Evolutionary conservation across 1,284 basidiomycete species (phyloP), one percentile per base, ranked within the genome.

Genomic region (Apiotrichum montevideense): DNA sequence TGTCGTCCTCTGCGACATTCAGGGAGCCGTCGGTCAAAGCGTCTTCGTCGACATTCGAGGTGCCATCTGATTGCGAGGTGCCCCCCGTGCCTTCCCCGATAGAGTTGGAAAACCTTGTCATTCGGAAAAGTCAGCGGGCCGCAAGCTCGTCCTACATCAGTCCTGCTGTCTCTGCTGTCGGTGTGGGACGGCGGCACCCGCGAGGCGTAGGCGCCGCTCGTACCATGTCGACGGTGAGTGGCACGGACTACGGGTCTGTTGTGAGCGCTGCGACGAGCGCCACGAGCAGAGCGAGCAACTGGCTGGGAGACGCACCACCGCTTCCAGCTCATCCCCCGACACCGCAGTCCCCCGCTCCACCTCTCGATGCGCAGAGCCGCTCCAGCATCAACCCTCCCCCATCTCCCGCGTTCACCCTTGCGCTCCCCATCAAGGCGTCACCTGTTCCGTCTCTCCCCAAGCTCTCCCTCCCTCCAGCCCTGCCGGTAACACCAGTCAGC

Each of bases 1-100:
- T 51, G 49, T 51, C 49, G 14, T 51, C 49, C 35, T 41, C 34
- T 32, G 47, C 47, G 10, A 49, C 47, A n/a, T 49, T 49, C 47
- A 37, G 35, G 15, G 47, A 49, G 10, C 11, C 11, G 10, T 35
- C 46, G 11, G 5, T 39, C 15, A 39, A 39, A 32, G 9, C 9
- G 2, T 8, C 37, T 39, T 39, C 37, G 9, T 37, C 29, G 39
- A 37, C 32, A 33, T 34, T 34, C 21, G 48, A 13, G 13, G 13
- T 8, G 14, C 37, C 37, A 9, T 13, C 29, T 29, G 29, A 29
- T 29, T 29, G 29, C 29, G 29, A 29, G 29, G 29, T 29, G 29
- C 29, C 29, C 29, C 29, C 29, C 29, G 29, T 29, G 29, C 29
- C 29, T 29, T 29, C 29, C 29, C 29, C 29, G 29, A 29, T 29